Base-by-base conservation (phyloP, 2,329 filamentous ascomycete species). In the Sclerotinia subarctica region DNA sequence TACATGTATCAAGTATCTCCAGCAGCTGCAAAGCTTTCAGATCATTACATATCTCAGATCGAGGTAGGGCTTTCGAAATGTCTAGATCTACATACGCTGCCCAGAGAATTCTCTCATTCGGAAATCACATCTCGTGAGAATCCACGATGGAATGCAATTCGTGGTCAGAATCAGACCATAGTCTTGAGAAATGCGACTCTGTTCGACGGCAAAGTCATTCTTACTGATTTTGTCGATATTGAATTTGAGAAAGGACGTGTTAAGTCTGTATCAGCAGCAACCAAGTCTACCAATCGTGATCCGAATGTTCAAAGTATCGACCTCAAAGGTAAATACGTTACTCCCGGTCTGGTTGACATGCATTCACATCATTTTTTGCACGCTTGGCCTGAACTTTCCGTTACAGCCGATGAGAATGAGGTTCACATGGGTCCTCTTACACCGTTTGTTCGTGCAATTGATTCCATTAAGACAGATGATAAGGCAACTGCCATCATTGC, bases 311-410 rank as follows among this genome's bases (percentile, higher is more conserved):
- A 46, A 75, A 76, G 26, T 72, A 76, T 44, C 62, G 67, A 81
- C 52, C 66, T 82, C 46, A 70, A 74, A 42, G 80, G 81, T 7
- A 76, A 76, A 60, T 78, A 78, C 70, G 78, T 82, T 35, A 82
- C 80, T 0, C 81, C 81, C 0, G 81, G 81, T 1, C 71, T 83
- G 5, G 78, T 83, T 1, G 81, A 82, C 70, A 79, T 82, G 77
- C 81, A 83, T 72, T 81, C 80, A 2, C 81, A 82, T 71, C 79
- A 81, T 69, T 73, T 79, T 29, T 58, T 77, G 1, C 67, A 69
- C 11, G 47, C 73, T 24, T 81, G 79, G 78, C 81, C 81, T 0
- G 47, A 68, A 19, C 68, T 78, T 2, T 57, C 59, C n/a, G 73
- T 74, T 17, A 77, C 72, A 7, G 72, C 72, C 5, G 81, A 82